Evolutionary conservation across 306 rosid species (phyloP).

Genomic region (Acacia confusa): DNA sequence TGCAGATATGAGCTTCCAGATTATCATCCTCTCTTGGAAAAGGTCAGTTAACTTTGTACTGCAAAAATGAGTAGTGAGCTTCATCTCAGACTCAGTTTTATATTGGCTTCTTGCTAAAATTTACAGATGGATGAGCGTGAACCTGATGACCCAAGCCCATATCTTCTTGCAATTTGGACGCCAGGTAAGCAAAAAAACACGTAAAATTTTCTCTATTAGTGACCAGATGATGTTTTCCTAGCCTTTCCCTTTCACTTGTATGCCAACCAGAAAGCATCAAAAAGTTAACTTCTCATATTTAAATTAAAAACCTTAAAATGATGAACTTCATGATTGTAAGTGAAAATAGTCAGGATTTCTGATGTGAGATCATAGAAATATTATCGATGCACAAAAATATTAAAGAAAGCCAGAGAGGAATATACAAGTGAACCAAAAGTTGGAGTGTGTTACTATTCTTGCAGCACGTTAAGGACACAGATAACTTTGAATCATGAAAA

Average conservation of each 20-base stretch:
- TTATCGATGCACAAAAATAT: slow-evolving; percentile 19
- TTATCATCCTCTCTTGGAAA: slow-evolving; percentile 83
- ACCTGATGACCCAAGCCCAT: slow-evolving; percentile 95
- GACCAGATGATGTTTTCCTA: slow-evolving; percentile 12
- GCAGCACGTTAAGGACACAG: slow-evolving; percentile 14
- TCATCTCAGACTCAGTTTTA: slow-evolving; percentile 27
- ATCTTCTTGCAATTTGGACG: slow-evolving; percentile 95
- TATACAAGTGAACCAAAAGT: slow-evolving; percentile 11
- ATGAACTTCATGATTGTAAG: background rate
- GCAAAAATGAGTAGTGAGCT: slow-evolving; percentile 16
- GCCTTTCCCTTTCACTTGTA: slow-evolving; percentile 10
- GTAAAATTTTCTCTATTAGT: slow-evolving; percentile 22
- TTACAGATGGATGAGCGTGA: slow-evolving; percentile 81
- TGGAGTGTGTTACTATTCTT: slow-evolving; percentile 19
- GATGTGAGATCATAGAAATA: background rate
- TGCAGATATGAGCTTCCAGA: slow-evolving; percentile 98
- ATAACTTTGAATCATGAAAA: slow-evolving; percentile 6
- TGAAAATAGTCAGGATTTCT: background rate
- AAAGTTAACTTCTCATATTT: background rate
- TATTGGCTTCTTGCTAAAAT: slow-evolving; percentile 25
- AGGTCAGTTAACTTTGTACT: slow-evolving; percentile 49
- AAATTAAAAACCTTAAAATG: background rate
- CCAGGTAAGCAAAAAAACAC: slow-evolving; percentile 66
- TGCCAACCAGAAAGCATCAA: background rate
- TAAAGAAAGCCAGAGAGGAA: slow-evolving; percentile 21